These are phyloP conservation scores for Leptographium flavum DNA, from an alignment of 2,329 filamentous ascomycete species.

Conservation along the genomic window DNA sequence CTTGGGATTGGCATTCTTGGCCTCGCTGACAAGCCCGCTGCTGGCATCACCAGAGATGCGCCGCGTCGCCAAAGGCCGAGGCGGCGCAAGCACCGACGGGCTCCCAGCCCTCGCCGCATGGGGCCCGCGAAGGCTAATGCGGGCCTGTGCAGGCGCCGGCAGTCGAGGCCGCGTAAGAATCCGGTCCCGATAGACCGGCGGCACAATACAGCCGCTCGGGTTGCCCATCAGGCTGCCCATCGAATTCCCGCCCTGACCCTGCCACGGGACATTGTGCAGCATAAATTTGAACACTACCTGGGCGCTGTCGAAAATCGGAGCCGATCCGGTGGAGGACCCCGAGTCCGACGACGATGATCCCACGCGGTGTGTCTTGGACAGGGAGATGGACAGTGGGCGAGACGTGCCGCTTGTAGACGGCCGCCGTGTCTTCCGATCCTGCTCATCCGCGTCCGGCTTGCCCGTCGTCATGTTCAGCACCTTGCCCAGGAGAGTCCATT, in stretches of 20 bases:
- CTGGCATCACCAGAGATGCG: constrained; percentile 31
- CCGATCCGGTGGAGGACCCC: constrained; percentile 38
- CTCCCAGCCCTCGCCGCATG: constrained; percentile 18
- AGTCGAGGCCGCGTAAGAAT: constrained; percentile 55
- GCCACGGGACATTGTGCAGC: constrained; percentile 33
- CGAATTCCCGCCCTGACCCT: constrained; percentile 2
- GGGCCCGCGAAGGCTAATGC: constrained; percentile 29
- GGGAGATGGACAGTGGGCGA: constrained; percentile 24
- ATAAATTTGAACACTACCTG: constrained; percentile 62
- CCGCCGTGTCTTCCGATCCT: constrained; percentile 33
- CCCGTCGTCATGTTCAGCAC: constrained; percentile 35
- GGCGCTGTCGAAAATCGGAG: constrained; percentile 38
- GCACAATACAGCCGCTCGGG: constrained; percentile 34
- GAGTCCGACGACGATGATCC: constrained; percentile 28
- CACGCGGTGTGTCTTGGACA: constrained; percentile 22
- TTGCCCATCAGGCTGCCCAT: constrained; percentile 1
- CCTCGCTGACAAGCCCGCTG: constrained; percentile 33
- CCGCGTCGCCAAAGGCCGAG: constrained; percentile 29
- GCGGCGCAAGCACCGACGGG: constrained; percentile 22
- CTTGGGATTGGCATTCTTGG: constrained; percentile 29
- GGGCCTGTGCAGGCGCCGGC: constrained; percentile 54
- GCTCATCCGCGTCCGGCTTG: constrained; percentile 21
- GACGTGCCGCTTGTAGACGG: constrained; percentile 11
- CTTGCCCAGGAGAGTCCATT: constrained; percentile 51
- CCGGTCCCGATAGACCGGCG: constrained; percentile 38